Percentiles rank a stretch among this genome's conserved stretches.
These are phyloP conservation scores for Sporothrix pseudoabietina DNA, from an alignment of 2,329 filamentous ascomycete species.

Conservation along the genomic window DNA sequence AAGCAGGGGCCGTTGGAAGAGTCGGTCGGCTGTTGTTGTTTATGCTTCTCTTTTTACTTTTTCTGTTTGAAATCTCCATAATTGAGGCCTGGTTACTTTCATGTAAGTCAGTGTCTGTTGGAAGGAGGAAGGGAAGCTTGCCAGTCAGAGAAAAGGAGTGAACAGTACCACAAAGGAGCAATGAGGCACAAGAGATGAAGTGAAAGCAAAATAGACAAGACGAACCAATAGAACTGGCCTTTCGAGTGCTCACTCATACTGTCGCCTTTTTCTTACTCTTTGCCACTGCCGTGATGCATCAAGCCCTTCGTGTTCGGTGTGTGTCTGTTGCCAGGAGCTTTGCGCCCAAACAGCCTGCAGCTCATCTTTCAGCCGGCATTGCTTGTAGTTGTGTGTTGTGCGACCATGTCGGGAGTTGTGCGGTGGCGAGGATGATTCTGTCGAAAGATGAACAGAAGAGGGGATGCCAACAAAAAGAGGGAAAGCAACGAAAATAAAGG, in stretches of 20 bases:
- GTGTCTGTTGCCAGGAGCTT: conserved; percentile 5
- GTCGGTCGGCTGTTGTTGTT: not conserved
- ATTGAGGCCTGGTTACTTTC: not conserved
- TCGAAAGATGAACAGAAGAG: not conserved
- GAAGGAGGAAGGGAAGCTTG: not conserved
- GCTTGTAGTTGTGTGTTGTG: not conserved
- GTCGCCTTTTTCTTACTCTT: not conserved
- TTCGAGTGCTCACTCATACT: not conserved
- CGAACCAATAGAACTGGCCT: not conserved
- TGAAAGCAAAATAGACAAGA: not conserved
- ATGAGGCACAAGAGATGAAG: not conserved
- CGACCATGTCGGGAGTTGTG: conserved; percentile 7
- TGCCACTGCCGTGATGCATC: not conserved
- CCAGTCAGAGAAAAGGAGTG: not conserved
- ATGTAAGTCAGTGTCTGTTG: not conserved
- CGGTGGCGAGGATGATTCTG: not conserved
- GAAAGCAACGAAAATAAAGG: not conserved
- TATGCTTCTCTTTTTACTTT: not conserved
- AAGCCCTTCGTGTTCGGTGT: too few relatives aligned
- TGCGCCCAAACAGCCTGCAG: not conserved
- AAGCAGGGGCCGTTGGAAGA: not conserved
- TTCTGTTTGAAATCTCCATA: not conserved
- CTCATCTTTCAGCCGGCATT: conserved; percentile 1
- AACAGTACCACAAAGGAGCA: not conserved
- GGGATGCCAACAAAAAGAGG: not conserved